Conservation (phyloP, 768 basidiomycete genomes). For the Termitomyces sp. region DNA sequence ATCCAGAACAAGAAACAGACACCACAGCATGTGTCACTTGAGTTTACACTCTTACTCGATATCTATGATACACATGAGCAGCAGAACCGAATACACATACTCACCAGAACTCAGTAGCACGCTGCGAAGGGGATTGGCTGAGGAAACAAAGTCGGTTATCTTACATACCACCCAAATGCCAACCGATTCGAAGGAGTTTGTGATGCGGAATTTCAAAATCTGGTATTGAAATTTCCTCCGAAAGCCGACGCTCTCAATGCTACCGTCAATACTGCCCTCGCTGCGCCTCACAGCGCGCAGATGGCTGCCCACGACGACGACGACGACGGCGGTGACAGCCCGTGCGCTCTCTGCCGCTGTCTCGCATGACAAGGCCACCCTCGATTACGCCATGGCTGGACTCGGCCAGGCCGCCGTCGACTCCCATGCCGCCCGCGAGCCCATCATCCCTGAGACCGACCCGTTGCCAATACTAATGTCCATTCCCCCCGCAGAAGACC, state of each 20-base stretch:
- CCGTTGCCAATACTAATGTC: slow-evolving; percentile 29
- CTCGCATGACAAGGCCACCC: slow-evolving; percentile 12
- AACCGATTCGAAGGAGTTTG: too few relatives aligned
- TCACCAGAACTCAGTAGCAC: too few relatives aligned
- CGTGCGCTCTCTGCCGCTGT: not conserved
- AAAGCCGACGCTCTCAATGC: not conserved
- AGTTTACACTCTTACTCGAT: too few relatives aligned
- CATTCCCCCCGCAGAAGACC: slow-evolving; percentile 72
- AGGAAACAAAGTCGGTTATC: too few relatives aligned
- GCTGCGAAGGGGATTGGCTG: too few relatives aligned
- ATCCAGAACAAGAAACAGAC: too few relatives aligned
- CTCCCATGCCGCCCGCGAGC: slow-evolving; percentile 1
- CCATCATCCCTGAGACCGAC: not conserved
- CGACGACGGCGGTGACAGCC: not conserved
- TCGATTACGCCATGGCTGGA: slow-evolving; percentile 11
- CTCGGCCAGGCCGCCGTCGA: slow-evolving; percentile 8
- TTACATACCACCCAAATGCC: too few relatives aligned
- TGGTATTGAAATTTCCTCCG: not conserved
- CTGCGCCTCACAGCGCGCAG: not conserved
- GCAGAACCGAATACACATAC: too few relatives aligned
- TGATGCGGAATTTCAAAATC: too few relatives aligned
- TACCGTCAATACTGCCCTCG: not conserved
- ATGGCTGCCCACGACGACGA: slow-evolving; percentile 8
- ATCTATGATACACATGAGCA: too few relatives aligned
- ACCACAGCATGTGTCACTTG: too few relatives aligned